Conservation (phyloP, 352 stramenopile genomes). For the Peronospora farinosa region DNA sequence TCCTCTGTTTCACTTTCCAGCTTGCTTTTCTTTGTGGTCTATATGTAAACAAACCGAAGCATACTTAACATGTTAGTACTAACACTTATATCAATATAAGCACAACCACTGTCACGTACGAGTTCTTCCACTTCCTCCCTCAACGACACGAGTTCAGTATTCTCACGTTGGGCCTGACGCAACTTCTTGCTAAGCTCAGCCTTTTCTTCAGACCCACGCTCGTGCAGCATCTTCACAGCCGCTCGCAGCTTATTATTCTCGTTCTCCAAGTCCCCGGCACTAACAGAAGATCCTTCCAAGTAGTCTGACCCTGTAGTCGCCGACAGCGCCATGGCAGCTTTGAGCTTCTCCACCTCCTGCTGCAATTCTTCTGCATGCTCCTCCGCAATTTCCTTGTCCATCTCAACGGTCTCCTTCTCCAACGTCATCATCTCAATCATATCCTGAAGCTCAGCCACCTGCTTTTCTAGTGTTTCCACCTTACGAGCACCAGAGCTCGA, state of each 20-base stretch:
- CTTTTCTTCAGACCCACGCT: conserved; percentile 75
- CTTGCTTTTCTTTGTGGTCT: conserved; percentile 50
- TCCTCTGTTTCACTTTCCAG: conserved; percentile 70
- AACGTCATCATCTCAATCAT: conserved; percentile 82
- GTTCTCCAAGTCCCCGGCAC: conserved; percentile 45
- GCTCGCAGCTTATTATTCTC: conserved; percentile 82
- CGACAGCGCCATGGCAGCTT: conserved; percentile 47
- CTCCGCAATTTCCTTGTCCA: conserved; percentile 86
- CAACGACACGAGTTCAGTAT: conserved; percentile 51
- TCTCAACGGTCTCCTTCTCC: conserved; percentile 83
- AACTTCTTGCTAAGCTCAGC: conserved; percentile 76
- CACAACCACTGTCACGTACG: conserved; percentile 25
- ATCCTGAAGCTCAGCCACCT: conserved; percentile 69
- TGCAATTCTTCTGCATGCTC: conserved; percentile 71
- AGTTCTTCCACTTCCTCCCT: conserved; percentile 71
- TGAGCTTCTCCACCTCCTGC: conserved; percentile 71
- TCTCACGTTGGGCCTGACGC: conserved; percentile 66
- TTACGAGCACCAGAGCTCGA: conserved; percentile 59
- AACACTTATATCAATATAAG: not conserved
- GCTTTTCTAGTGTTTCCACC: conserved; percentile 56
- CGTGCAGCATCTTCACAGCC: conserved; percentile 78
- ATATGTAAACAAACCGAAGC: conserved; percentile 1
- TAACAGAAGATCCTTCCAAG: conserved; percentile 19
- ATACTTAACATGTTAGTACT: conserved; percentile 5
- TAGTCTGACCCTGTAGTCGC: conserved; percentile 38